These are phyloP conservation scores for Bacterosira constricta DNA, from an alignment of 108 stramenopile species.

Conservation along the genomic window DNA sequence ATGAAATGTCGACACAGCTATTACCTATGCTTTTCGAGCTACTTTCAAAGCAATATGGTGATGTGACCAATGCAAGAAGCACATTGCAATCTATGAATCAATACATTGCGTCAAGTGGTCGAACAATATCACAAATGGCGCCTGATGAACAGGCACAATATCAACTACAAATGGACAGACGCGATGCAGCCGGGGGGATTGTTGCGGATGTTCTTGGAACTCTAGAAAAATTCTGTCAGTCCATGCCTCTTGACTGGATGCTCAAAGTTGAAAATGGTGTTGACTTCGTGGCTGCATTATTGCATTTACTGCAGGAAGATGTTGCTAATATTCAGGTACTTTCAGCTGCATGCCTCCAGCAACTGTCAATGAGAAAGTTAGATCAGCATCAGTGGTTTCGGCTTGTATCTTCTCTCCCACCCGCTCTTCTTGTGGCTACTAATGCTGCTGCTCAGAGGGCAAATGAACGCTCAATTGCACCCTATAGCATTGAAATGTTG, in stretches of 20 bases:
- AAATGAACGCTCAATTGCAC: constrained; percentile 29
- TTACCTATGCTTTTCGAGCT: constrained; percentile 70
- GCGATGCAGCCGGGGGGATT: constrained; percentile 41
- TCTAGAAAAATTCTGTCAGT: constrained; percentile 77
- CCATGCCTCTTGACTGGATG: constrained; percentile 89
- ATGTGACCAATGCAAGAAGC: constrained; percentile 55
- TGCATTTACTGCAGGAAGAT: constrained; percentile 79
- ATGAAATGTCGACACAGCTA: constrained; percentile 77
- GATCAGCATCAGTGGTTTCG: constrained; percentile 70
- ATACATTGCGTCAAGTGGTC: constrained; percentile 62
- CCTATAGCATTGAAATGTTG: constrained; percentile 48
- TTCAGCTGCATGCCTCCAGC: constrained; percentile 73
- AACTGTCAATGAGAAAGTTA: constrained; percentile 74
- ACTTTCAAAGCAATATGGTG: constrained; percentile 65
- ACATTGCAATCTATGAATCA: constrained; percentile 69
- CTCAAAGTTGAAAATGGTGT: constrained; percentile 35
- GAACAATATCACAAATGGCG: constrained; percentile 70
- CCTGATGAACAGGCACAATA: constrained; percentile 66
- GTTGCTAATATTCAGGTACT: constrained; percentile 64
- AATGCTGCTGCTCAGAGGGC: constrained; percentile 51
- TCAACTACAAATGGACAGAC: constrained; percentile 50
- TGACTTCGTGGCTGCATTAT: constrained; percentile 73
- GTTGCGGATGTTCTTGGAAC: constrained; percentile 72
- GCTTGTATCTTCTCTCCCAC: constrained; percentile 68
- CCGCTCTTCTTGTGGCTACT: constrained; percentile 71